phyloP scores from a whole-genome alignment of 1,139 yeast genomes.

The Zygoascus meyerae region DNA sequence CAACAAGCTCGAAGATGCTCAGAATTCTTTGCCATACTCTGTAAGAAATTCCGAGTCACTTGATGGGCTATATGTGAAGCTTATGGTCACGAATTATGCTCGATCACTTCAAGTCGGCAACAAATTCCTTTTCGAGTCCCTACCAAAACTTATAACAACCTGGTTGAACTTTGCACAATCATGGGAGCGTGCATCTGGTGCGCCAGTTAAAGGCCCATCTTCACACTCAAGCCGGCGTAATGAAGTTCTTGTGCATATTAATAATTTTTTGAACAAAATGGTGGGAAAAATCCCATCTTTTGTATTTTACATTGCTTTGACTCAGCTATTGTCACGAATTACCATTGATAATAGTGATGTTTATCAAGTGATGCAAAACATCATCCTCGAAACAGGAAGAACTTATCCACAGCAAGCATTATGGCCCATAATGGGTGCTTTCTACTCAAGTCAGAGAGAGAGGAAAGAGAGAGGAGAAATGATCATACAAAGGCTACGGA shows the following conservation, averaged over 20 bases:
- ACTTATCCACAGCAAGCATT: constrained; percentile 77
- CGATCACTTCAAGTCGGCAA: constrained; percentile 66
- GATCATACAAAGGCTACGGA: constrained; percentile 30
- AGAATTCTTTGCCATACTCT: constrained; percentile 35
- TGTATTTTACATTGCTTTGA: constrained; percentile 79
- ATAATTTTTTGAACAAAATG: constrained; percentile 38
- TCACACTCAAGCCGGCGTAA: constrained; percentile 3
- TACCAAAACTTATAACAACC: constrained; percentile 82
- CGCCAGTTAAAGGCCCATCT: constrained; percentile 6
- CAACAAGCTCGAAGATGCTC: constrained; percentile 68
- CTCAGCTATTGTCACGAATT: constrained; percentile 80
- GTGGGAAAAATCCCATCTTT: constrained; percentile 48
- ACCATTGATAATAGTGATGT: constrained; percentile 58
- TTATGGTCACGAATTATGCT: constrained; percentile 59
- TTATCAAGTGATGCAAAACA: constrained; percentile 47
- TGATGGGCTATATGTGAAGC: constrained; percentile 61
- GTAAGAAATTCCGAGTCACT: constrained; percentile 31
- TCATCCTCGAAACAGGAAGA: constrained; percentile 52
- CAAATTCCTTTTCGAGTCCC: constrained; percentile 69
- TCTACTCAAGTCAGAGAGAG: constrained; percentile 56
- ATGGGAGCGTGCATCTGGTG: constrained; percentile 9
- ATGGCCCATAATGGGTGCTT: constrained; percentile 78
- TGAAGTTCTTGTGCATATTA: constrained; percentile 20
- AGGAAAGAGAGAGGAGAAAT: constrained; percentile 52
- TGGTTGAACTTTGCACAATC: constrained; percentile 68